A percentile compares a stretch with the other conserved stretches of the same genome.
Conservation (phyloP, 1,284 basidiomycete species). For the Rhodotorula sp. region DNA sequence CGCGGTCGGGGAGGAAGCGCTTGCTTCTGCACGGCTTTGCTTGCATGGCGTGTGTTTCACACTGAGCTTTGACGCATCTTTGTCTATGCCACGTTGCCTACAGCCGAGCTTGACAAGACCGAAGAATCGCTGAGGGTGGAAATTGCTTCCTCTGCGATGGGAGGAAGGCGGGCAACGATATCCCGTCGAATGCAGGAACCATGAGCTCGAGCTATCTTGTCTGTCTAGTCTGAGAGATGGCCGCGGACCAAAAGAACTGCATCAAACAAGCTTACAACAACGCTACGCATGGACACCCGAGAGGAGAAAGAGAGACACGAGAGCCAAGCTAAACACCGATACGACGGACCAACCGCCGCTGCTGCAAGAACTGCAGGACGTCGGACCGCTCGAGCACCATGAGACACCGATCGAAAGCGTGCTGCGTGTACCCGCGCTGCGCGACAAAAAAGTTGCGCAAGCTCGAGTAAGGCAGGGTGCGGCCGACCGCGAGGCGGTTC, state of each 20-base stretch:
- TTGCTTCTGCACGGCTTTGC: too few species aligned
- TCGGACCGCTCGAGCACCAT: slow-evolving; percentile 95
- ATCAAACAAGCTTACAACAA: background rate
- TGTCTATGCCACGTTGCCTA: too few species aligned
- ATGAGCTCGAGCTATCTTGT: background rate
- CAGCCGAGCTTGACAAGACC: too few species aligned
- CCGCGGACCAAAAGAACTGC: background rate
- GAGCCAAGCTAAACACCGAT: slow-evolving; percentile 32
- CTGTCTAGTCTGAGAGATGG: background rate
- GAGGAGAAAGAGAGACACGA: background rate
- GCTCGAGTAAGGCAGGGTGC: slow-evolving; percentile 93
- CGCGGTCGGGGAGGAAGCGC: too few species aligned
- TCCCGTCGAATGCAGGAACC: too few species aligned
- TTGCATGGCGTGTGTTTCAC: too few species aligned
- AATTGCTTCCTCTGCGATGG: too few species aligned
- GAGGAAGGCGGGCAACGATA: too few species aligned
- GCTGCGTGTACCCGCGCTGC: slow-evolving; percentile 85
- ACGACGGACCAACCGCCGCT: slow-evolving; percentile 42
- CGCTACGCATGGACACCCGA: background rate
- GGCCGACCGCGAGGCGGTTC: slow-evolving; percentile 72
- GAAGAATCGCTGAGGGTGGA: too few species aligned
- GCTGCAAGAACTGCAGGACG: slow-evolving; percentile 75
- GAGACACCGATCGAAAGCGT: slow-evolving; percentile 88
- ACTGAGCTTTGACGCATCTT: too few species aligned
- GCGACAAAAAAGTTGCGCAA: slow-evolving; percentile 94